A percentile compares a stretch with the other conserved stretches of the same genome.
These are phyloP conservation scores for Helminthosporium solani DNA, from an alignment of 2,329 filamentous ascomycete genomes.

Conservation along the genomic window DNA sequence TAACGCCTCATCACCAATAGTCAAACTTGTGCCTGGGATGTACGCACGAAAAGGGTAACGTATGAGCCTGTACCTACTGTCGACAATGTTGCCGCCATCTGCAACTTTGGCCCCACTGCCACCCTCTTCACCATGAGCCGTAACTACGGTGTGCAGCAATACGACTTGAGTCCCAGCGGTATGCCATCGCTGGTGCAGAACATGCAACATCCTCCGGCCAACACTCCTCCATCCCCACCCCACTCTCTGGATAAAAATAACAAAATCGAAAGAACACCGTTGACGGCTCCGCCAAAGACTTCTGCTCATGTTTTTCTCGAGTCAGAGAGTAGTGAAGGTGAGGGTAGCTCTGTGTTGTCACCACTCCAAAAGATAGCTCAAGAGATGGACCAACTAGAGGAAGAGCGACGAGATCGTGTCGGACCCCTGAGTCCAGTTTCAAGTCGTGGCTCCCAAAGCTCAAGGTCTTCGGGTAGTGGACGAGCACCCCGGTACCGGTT, in stretches of 20 bases:
- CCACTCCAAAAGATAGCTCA: conserved; percentile 74
- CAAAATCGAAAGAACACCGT: conserved; percentile 42
- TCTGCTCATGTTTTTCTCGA: conserved; percentile 42
- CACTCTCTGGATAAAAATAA: conserved; percentile 74
- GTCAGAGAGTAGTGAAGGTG: conserved; percentile 70
- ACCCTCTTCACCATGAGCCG: conserved; percentile 86
- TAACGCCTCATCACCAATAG: conserved; percentile 44
- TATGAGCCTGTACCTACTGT: conserved; percentile 85
- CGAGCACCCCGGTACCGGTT: conserved; percentile 49
- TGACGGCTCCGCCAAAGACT: conserved; percentile 33
- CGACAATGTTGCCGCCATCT: conserved; percentile 76
- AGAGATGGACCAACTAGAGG: conserved; percentile 65
- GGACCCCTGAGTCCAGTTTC: conserved; percentile 68
- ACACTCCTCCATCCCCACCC: conserved; percentile 77
- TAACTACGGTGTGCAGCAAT: conserved; percentile 90
- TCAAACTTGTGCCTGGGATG: conserved; percentile 94
- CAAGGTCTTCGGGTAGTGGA: conserved; percentile 54
- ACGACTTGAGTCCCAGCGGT: conserved; percentile 74
- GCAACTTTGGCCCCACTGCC: conserved; percentile 87
- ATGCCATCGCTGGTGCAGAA: conserved; percentile 78
- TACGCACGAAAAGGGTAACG: conserved; percentile 94
- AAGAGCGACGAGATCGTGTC: conserved; percentile 61
- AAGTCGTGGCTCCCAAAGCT: conserved; percentile 62
- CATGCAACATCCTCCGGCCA: conserved; percentile 79
- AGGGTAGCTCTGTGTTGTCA: conserved; percentile 57